Percentiles rank a stretch among this genome's conserved stretches.
Evolutionary conservation across 148 eudicot species (phyloP).

Genomic region (Chenopodium berlandieri): DNA sequence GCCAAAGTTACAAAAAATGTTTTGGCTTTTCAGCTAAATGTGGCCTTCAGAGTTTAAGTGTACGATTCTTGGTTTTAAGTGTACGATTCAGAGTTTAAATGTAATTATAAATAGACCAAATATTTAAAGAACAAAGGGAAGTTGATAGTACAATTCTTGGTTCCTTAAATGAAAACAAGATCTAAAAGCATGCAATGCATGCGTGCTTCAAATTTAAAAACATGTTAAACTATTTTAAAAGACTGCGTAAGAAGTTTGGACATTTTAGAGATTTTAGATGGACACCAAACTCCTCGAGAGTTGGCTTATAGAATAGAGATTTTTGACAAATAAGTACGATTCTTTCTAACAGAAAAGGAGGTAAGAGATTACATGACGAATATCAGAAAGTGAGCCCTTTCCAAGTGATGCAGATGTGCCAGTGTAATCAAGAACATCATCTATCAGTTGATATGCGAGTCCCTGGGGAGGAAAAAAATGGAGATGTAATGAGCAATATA

Average conservation of each 20-base stretch:
- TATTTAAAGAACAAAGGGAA: no score
- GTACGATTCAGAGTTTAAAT: no score
- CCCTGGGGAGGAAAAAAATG: conserved; percentile 48
- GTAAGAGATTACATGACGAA: conserved; percentile 65
- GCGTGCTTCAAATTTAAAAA: no score
- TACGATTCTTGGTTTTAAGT: neutral
- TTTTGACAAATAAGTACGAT: neutral
- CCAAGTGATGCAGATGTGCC: conserved; percentile 93
- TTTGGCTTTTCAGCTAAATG: neutral
- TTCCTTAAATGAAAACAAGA: neutral
- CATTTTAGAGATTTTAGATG: no score
- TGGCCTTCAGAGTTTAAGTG: neutral
- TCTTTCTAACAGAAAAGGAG: neutral
- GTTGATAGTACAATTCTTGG: neutral
- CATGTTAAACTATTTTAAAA: no score
- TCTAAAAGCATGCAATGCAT: no score
- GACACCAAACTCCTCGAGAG: no score
- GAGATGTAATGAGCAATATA: conserved; percentile 11
- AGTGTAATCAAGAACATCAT: conserved; percentile 90
- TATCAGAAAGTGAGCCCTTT: conserved; percentile 90
- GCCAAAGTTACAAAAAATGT: neutral
- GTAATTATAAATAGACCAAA: no score
- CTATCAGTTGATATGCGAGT: conserved; percentile 86
- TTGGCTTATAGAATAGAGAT: no score
- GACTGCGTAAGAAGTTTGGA: no score